Conservation (phyloP, 2,329 filamentous ascomycete genomes). For the Emmonsiellopsis sp. region DNA sequence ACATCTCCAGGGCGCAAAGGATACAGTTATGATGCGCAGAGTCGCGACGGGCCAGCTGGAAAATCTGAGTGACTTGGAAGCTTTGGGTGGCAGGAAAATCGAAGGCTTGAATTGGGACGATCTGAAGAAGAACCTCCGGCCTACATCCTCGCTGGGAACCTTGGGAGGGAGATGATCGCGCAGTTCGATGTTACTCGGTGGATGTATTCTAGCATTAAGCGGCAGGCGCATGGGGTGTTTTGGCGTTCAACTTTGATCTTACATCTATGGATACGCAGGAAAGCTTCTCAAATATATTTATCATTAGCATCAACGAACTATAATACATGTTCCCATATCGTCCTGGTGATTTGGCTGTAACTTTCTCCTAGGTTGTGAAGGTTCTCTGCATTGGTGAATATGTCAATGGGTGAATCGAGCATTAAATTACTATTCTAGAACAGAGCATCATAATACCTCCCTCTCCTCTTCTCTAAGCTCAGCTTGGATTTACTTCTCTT, state of each 20-base stretch:
- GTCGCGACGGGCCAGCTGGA: slow-evolving; percentile 53
- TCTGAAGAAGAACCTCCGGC: slow-evolving; percentile 27
- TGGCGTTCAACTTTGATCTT: neutral
- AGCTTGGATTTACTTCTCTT: too few relatives aligned
- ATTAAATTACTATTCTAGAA: too few relatives aligned
- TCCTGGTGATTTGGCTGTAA: too few relatives aligned
- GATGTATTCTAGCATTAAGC: neutral
- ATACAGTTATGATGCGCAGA: slow-evolving; percentile 64
- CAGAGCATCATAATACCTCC: too few relatives aligned
- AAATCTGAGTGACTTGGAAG: slow-evolving; percentile 25
- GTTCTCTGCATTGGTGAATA: too few relatives aligned
- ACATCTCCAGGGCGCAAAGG: slow-evolving; percentile 55
- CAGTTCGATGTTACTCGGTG: too few relatives aligned
- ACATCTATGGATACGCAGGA: neutral
- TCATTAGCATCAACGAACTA: too few relatives aligned
- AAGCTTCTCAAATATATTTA: too few relatives aligned
- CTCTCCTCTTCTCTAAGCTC: too few relatives aligned
- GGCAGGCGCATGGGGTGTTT: slow-evolving; percentile 1
- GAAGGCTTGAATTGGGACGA: slow-evolving; percentile 46
- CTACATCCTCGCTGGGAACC: neutral
- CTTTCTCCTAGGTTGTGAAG: too few relatives aligned
- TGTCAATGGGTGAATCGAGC: too few relatives aligned
- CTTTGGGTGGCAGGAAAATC: slow-evolving; percentile 35
- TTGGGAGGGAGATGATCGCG: neutral
- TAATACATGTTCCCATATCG: too few relatives aligned